phyloP scores from a whole-genome alignment of 176 grass and related monocot genomes.

The Raddia distichophylla region DNA sequence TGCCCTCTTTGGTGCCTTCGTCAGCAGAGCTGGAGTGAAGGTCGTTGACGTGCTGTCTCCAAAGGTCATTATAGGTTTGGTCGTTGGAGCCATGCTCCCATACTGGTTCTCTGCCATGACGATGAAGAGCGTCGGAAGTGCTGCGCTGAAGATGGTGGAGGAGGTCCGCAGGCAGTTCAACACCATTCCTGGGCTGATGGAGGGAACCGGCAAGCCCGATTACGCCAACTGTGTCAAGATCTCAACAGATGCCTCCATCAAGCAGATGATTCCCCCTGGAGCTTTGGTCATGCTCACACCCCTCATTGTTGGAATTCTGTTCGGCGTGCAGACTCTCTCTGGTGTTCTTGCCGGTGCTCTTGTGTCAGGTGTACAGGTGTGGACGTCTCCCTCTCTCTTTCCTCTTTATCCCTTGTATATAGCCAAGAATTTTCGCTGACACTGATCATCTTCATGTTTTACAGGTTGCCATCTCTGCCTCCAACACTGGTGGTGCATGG shows the following conservation, averaged over 20 bases:
- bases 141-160: conserved; percentile 60
- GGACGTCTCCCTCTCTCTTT: too few relatives aligned
- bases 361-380: conserved; percentile 49
- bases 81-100: conserved; percentile 59
- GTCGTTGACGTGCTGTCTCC: conserved; percentile 43
- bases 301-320: conserved; percentile 47
- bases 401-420: background rate
- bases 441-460: background rate
- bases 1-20: conserved; percentile 62
- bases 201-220: conserved; percentile 45
- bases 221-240: conserved; percentile 60
- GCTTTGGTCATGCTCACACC: conserved; percentile 64
- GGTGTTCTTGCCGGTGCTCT: conserved; percentile 56
- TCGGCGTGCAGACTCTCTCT: conserved; percentile 57
- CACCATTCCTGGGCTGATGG: conserved; percentile 48
- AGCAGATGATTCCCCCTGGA: conserved; percentile 55
- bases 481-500: conserved; percentile 53
- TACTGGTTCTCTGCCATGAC: conserved; percentile 76
- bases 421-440: background rate
- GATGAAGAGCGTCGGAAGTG: conserved; percentile 52
- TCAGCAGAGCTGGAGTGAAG: conserved; percentile 46
- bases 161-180: conserved; percentile 60
- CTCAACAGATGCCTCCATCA: conserved; percentile 54
- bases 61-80: conserved; percentile 50
- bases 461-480: conserved; percentile 58